Evolutionary conservation across 2,329 filamentous ascomycete genomes (phyloP).

Genomic region (Epichloe glyceriae): DNA sequence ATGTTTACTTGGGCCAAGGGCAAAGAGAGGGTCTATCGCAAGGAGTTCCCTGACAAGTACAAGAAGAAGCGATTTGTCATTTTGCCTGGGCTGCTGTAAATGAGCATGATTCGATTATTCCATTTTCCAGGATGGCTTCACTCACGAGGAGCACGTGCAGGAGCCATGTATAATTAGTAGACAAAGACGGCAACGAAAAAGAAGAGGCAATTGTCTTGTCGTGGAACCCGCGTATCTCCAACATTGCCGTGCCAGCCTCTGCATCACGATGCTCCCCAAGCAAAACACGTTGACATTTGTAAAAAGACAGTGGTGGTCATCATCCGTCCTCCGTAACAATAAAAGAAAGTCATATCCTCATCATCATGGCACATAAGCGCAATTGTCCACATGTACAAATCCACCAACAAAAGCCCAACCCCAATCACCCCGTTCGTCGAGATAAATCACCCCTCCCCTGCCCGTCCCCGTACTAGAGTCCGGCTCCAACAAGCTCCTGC

Average conservation of each 20-base stretch:
- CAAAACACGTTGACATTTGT: background rate
- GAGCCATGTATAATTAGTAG: no score
- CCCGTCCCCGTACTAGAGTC: constrained; percentile 23
- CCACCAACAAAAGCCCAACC: no score
- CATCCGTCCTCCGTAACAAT: background rate
- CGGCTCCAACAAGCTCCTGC: constrained; percentile 23
- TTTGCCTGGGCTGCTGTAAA: constrained; percentile 62
- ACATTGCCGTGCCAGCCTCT: background rate
- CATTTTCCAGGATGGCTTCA: no score
- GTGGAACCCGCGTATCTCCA: background rate
- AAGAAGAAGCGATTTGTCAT: constrained; percentile 85
- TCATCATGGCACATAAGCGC: background rate
- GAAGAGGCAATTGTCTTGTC: background rate
- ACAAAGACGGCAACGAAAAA: background rate
- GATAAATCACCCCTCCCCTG: constrained; percentile 4
- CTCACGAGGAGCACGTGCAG: background rate
- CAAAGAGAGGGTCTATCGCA: constrained; percentile 83
- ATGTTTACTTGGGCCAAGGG: constrained; percentile 84
- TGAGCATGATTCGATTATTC: no score
- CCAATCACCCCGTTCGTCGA: no score
- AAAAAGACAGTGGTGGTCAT: background rate
- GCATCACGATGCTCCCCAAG: background rate
- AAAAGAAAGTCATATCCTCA: background rate
- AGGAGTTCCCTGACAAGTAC: constrained; percentile 86
- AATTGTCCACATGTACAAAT: no score